Base-by-base conservation (phyloP, 2,329 filamentous ascomycete species). In the Diaporthe batatas region DNA sequence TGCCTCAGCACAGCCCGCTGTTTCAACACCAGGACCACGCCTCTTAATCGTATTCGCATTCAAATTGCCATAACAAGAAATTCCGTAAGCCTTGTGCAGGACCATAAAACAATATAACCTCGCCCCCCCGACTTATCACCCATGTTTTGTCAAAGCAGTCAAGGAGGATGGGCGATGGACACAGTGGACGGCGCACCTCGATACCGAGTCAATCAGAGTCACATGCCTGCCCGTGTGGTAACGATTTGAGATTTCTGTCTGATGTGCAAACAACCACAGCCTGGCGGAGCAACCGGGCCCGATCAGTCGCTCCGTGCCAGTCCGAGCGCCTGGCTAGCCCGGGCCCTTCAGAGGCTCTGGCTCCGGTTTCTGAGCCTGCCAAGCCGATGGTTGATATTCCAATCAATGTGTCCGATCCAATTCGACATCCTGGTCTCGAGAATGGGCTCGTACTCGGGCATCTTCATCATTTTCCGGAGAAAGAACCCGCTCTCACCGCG, bases 401-500 rank as follows among this genome's bases (percentile, higher is more conserved):
- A 70, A 34, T 79, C 76, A 39, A 81, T 78, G 5, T 70, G 64
- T 21, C 65, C 68, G 29, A 78, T 73, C 81, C 81, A 83, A 64
- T 80, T 73, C 8, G 73, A 75, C 23, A 83, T 71, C 64, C 80
- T 78, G 0, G 76, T 72, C 36, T 76, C 75, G 18, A 83, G 70
- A 1, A 77, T 74, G 6, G 62, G 72, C 72, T 83, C 81, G 55
- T 80, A 84, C 72, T 84, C 82, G 7, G 83, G 83, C 80, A 83
- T 79, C 1, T 70, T 75, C 77, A 81, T 79, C 55, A 84, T 32
- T 42, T 79, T 79, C 59, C 72, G 71, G 16, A 78, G 75, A 42
- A 84, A 82, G 1, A 76, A 76, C 3, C 79, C 80, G 39, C 70
- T 53, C 3, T 73, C 21, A 3, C 76, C 77, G 6, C 65, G 53